phyloP scores from a whole-genome alignment of 345 rosid species.

The Trapa incisa region DNA sequence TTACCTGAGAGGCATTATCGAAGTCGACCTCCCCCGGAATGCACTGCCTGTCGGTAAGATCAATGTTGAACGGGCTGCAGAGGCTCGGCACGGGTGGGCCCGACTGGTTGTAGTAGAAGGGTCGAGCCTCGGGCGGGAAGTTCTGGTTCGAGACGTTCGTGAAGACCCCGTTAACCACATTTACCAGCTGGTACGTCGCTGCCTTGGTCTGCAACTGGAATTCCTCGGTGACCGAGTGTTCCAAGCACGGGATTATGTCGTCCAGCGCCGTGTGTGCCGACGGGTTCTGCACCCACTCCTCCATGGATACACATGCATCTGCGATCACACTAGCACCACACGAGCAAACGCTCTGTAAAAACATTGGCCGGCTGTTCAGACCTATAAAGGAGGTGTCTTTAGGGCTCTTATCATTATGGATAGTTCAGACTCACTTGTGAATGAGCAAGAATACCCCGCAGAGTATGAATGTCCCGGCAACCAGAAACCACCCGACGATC shows the following conservation, averaged over 20 bases:
- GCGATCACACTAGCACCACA: slow-evolving; percentile 51
- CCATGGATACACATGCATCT: slow-evolving; percentile 90
- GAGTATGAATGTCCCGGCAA: slow-evolving; percentile 57
- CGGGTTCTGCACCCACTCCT: slow-evolving; percentile 80
- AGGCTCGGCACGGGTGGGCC: slow-evolving; percentile 70
- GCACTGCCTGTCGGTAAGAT: slow-evolving; percentile 47
- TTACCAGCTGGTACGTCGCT: slow-evolving; percentile 45
- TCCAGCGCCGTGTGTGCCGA: slow-evolving; percentile 83
- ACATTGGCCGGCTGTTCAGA: not conserved
- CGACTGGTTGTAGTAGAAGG: slow-evolving; percentile 63
- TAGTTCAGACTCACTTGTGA: slow-evolving; percentile 49
- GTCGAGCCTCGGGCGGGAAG: slow-evolving; percentile 25
- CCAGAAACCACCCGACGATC: slow-evolving; percentile 85
- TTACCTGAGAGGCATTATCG: slow-evolving; percentile 59
- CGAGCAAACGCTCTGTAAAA: not conserved
- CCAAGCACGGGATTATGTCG: slow-evolving; percentile 86
- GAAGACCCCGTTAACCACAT: slow-evolving; percentile 38
- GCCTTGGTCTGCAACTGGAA: slow-evolving; percentile 44
- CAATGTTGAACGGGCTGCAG: slow-evolving; percentile 69
- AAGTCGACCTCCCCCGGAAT: slow-evolving; percentile 54
- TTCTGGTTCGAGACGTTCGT: slow-evolving; percentile 38
- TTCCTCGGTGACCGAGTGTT: slow-evolving; percentile 62
- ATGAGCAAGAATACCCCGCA: slow-evolving; percentile 80
- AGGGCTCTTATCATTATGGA: not conserved
- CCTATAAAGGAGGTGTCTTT: no score